Base-by-base conservation (phyloP, 768 basidiomycete species). In the Boletus reticulatus region DNA sequence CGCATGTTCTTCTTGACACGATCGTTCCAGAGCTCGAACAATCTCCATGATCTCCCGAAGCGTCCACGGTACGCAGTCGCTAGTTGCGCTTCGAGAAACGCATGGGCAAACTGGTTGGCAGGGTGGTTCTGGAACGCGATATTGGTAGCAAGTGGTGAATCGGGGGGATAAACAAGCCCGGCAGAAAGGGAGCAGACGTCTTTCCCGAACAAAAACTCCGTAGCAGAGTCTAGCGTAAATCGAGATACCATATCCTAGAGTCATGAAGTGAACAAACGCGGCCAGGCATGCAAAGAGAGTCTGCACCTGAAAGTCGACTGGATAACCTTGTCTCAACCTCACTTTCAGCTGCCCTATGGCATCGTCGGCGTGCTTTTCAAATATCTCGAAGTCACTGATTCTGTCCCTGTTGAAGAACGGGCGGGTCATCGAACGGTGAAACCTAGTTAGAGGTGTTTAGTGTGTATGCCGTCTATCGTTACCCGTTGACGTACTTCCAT, bases 171-270 rank as follows among this genome's bases (percentile, higher is more conserved):
- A 2, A 81, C 76, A 2, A 84, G 71, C 3, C 74, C 76, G 0
- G 73, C 78, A 6, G 72, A 71, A 19, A 84, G 78, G 5, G 79
- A 79, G 42, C 64, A 63, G n/a, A 83, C 76, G 51, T 78, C 71
- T 27, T 78, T 67, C 24, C 76, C 79, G 56, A 84, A 84, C 29
- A 85, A 75, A 60, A 84, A 86, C 43, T 82, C 79, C 0, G 83
- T 78, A 0, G 82, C 82, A 0, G 80, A 78, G 66, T 85, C 84
- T 42, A 85, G 70, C 0, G 84, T 85, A 66, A 84, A 86, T 4
- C 82, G 76, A 2, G 77, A 76, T 4, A 78, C 75, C 52, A 80
- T 72, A 48, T 84, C 83, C 79, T 83, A 46, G 31, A 45, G 31
- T 12, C 20, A 14, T 8, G 16, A 22, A 22, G 27, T 58, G 22